Evolutionary conservation across 2,329 filamentous ascomycete species (phyloP).

Genomic region (Parastagonospora nodorum): DNA sequence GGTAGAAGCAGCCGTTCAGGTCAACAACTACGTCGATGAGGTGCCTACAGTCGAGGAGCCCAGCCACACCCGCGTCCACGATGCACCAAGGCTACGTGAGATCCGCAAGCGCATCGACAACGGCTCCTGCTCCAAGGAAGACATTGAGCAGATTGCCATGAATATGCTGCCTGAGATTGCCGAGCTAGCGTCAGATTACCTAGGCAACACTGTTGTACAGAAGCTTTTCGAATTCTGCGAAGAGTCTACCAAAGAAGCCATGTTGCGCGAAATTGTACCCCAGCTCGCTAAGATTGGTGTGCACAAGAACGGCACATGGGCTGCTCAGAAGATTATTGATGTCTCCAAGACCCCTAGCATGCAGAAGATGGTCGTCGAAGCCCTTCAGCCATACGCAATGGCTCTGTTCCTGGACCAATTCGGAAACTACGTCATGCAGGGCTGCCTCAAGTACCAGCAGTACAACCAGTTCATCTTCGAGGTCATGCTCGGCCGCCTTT

Average conservation of each 20-base stretch:
- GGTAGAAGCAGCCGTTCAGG: conserved; percentile 78
- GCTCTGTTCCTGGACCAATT: conserved; percentile 96
- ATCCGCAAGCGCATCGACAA: conserved; percentile 98
- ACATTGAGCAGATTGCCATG: conserved; percentile 90
- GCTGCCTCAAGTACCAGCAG: conserved; percentile 88
- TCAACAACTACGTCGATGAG: conserved; percentile 74
- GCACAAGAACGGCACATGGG: conserved; percentile 99
- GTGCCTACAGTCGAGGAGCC: conserved; percentile 90
- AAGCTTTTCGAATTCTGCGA: conserved; percentile 98
- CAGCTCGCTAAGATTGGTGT: conserved; percentile 96
- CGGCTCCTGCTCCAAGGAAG: conserved; percentile 78
- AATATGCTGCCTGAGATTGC: conserved; percentile 97
- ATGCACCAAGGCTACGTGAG: conserved; percentile 91
- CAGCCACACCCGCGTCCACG: conserved; percentile 84
- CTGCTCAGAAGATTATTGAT: conserved; percentile 98
- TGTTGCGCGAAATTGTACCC: conserved; percentile 85
- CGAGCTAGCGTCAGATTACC: conserved; percentile 91
- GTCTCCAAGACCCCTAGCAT: conserved; percentile 85
- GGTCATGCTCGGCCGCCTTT: conserved; percentile 91
- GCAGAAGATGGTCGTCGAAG: conserved; percentile 82
- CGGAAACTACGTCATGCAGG: conserved; percentile 97
- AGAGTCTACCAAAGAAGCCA: conserved; percentile 85
- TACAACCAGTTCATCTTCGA: conserved; percentile 98
- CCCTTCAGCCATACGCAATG: conserved; percentile 83
- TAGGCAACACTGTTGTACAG: conserved; percentile 99